These are phyloP conservation scores for Dacryopinax primogenitus DNA, from an alignment of 768 basidiomycete species.

Conservation along the genomic window DNA sequence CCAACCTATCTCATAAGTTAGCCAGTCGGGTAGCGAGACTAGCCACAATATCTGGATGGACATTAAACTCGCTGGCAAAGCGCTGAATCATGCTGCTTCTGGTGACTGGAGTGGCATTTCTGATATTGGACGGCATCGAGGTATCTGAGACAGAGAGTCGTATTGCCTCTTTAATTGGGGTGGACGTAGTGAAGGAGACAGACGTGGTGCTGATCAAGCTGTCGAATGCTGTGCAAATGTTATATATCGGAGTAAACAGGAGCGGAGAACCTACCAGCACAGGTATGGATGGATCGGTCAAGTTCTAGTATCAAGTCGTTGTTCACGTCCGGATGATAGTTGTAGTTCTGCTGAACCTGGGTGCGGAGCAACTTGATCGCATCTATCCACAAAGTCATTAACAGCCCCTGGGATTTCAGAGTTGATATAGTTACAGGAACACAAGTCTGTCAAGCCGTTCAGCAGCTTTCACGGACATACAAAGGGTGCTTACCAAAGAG, in stretches of 20 bases:
- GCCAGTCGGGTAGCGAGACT: background rate
- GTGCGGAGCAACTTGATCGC: background rate
- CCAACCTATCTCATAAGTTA: background rate
- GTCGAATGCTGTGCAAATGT: background rate
- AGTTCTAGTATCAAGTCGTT: background rate
- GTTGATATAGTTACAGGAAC: background rate
- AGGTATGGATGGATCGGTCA: background rate
- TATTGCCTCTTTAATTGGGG: background rate
- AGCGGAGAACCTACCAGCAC: background rate
- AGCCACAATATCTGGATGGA: slow-evolving; percentile 3
- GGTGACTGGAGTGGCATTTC: background rate
- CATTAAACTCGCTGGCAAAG: slow-evolving; percentile 5
- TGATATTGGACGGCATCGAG: background rate
- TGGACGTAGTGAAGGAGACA: background rate
- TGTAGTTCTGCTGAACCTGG: background rate
- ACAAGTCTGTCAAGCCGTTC: background rate
- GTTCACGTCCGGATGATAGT: background rate
- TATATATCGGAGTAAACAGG: background rate
- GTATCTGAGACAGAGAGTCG: background rate
- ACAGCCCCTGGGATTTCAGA: background rate
- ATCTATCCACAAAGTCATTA: background rate
- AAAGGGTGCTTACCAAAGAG: background rate
- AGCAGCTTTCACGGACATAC: background rate
- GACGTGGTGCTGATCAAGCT: background rate
- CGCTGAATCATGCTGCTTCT: background rate